phyloP scores from a whole-genome alignment of 192 early-diverging fungal species.

The Backusella circina region DNA sequence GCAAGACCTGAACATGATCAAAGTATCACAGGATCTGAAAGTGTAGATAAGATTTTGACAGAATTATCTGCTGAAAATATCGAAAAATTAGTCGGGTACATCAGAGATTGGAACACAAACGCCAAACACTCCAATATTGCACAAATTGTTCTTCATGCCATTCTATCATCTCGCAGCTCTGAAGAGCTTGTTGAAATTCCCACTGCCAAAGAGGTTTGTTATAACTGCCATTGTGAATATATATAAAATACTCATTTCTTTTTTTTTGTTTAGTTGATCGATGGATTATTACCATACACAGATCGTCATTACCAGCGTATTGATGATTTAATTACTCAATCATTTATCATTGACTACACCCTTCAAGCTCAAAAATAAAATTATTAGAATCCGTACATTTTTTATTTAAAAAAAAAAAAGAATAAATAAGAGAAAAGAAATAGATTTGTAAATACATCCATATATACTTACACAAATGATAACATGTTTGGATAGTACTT shows the following conservation, averaged over 20 bases:
- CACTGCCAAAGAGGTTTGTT: conserved; percentile 68
- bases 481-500: background rate
- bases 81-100: conserved; percentile 75
- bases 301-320: conserved; percentile 87
- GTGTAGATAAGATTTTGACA: conserved; percentile 69
- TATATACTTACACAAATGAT: background rate
- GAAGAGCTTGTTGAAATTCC: conserved; percentile 72
- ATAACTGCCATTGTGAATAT: background rate
- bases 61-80: conserved; percentile 66
- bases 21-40: conserved; percentile 56
- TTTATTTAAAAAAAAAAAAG: background rate
- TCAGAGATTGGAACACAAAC: conserved; percentile 96
- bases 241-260: conserved; percentile 8
- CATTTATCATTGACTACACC: conserved; percentile 87
- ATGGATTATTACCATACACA: conserved; percentile 85
- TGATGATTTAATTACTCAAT: conserved; percentile 73
- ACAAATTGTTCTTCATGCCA: conserved; percentile 77
- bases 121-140: conserved; percentile 73
- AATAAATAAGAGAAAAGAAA: background rate
- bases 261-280: conserved; percentile 47
- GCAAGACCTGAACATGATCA: conserved; percentile 45
- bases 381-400: background rate
- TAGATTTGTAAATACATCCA: background rate
- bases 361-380: conserved; percentile 57
- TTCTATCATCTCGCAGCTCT: conserved; percentile 63